Evolutionary conservation across 139 green algal genomes (phyloP), one percentile per base, ranked within the genome.

Genomic region (Desmodesmus armatus): DNA sequence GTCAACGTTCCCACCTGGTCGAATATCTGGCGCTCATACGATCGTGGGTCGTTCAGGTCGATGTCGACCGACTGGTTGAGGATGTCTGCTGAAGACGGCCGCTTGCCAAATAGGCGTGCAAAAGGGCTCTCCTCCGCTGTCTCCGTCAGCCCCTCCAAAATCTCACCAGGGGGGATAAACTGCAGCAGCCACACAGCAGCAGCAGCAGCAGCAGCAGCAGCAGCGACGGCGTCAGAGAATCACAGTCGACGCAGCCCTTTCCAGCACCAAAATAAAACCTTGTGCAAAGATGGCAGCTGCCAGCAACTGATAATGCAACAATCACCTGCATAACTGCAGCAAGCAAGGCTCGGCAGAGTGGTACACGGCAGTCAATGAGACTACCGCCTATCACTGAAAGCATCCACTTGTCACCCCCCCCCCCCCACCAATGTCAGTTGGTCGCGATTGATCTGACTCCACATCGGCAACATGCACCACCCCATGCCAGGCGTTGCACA

Each of bases 21-120:
- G 53, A 43, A 82, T 39, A 91, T 75, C 83, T 91, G 87, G 51
- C 73, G 66, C 40, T 85, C 75, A 44, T 71, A 88, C 25, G 84
- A 69, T 41, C 83, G 65, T 3, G 78, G 78, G 72, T 91, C 87
- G 37, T 9, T 41, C 4, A 84, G 79, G 63, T 91, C 87, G 29
- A 91, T 72, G 63, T 87, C 82, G 17, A 51, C 74, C n/a, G n/a
- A 69, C 55, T 49, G 66, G 73, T 80, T 80, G 31, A 80, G 47
- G 31, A 44, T 17, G 47, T 40, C 37, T 2, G 49, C 29, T 2
- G 5, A 31, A 29, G 7, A 15, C 4, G 31, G 11, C 35, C 29
- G 11, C 40, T 35, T 62, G 60, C 78, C 78, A 47, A 87, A 31
- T 33, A 87, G 72, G 11, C 58, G 27, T 21, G 72, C 82, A 58